A percentile compares a stretch with the other conserved stretches of the same genome.
Evolutionary conservation across 768 basidiomycete genomes (phyloP).

Genomic region (Lactarius hengduanensis): DNA sequence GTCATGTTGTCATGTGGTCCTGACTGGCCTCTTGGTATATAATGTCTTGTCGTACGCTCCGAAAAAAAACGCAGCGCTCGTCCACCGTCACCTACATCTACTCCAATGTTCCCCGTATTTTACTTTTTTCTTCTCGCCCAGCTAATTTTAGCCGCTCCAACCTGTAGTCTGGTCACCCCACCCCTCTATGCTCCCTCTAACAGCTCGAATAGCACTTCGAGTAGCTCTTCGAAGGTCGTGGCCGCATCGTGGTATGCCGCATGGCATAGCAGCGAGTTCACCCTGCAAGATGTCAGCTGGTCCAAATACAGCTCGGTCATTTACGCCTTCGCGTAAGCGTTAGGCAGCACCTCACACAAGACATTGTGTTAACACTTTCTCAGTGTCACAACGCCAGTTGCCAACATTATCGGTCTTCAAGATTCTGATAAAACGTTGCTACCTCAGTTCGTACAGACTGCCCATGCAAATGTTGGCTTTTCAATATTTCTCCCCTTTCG

Average conservation of each 20-base stretch:
- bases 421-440: slow-evolving; percentile 50
- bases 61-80: background rate
- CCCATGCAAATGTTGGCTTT: slow-evolving; percentile 38
- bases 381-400: slow-evolving; percentile 39
- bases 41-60: background rate
- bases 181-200: background rate
- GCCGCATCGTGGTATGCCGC: slow-evolving; percentile 66
- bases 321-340: slow-evolving; percentile 63
- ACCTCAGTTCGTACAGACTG: slow-evolving; percentile 53
- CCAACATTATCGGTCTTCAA: slow-evolving; percentile 36
- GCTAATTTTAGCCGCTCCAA: slow-evolving; percentile 15
- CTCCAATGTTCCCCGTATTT: slow-evolving; percentile 10
- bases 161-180: background rate
- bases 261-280: slow-evolving; percentile 54
- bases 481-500: background rate
- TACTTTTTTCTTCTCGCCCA: slow-evolving; percentile 6
- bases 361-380: background rate
- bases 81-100: background rate
- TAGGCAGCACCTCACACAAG: too few relatives aligned
- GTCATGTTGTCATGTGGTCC: background rate
- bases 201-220: background rate
- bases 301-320: slow-evolving; percentile 62
- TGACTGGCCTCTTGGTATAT: background rate
- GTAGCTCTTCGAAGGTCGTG: slow-evolving; percentile 31
- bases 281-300: slow-evolving; percentile 60